phyloP scores from a whole-genome alignment of 352 stramenopile genomes.

The Peronospora farinosa region DNA sequence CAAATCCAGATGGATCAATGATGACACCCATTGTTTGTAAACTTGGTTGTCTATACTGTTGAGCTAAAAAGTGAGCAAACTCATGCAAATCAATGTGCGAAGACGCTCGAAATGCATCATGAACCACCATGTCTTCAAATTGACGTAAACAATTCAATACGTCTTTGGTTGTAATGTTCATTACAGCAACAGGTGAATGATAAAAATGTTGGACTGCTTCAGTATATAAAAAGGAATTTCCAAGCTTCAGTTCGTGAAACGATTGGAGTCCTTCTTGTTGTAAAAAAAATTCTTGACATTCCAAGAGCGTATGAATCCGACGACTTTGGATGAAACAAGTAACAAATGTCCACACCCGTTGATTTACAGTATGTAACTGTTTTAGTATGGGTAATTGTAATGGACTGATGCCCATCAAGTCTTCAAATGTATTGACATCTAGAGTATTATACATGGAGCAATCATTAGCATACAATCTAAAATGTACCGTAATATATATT shows the following conservation, averaged over 20 bases:
- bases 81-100: conserved; percentile 57
- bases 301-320: conserved; percentile 64
- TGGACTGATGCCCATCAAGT: conserved; percentile 38
- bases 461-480: neutral
- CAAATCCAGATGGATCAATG: conserved; percentile 62
- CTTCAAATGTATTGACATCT: conserved; percentile 50
- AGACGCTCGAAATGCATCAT: conserved; percentile 54
- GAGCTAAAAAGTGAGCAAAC: conserved; percentile 66
- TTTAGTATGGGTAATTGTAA: conserved; percentile 44
- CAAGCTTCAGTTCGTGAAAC: conserved; percentile 64
- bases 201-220: conserved; percentile 77
- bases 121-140: conserved; percentile 56
- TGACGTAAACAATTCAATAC: conserved; percentile 58
- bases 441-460: conserved; percentile 1
- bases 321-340: conserved; percentile 70
- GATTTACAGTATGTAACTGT: conserved; percentile 57
- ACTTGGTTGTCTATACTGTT: conserved; percentile 60
- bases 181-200: conserved; percentile 34
- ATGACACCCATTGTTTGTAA: conserved; percentile 56
- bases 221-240: conserved; percentile 73
- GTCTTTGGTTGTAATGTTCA: conserved; percentile 58
- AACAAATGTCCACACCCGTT: conserved; percentile 77
- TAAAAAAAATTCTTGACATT: conserved; percentile 60
- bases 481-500: neutral
- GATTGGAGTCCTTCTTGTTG: conserved; percentile 55